Base-by-base conservation (phyloP, 352 stramenopile genomes). In the Thraustochytrium sp. region DNA sequence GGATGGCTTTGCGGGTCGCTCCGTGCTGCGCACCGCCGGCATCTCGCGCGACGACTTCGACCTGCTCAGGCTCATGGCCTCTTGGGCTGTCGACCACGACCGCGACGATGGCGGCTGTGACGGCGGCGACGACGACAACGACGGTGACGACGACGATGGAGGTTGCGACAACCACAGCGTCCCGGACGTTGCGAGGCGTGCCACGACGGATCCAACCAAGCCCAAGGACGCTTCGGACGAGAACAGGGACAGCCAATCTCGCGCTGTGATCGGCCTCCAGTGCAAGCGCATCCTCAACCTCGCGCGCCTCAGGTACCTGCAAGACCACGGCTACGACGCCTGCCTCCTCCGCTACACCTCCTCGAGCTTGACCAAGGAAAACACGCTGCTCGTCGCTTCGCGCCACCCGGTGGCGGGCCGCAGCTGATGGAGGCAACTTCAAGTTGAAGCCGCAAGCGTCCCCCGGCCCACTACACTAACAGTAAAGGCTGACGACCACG, bases 231-330 rank as follows among this genome's bases (percentile, higher is more conserved):
- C n/a, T n/a, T n/a, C n/a, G n/a, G n/a, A n/a, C n/a, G n/a, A n/a
- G n/a, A n/a, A n/a, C n/a, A n/a, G n/a, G n/a, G n/a, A n/a, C n/a
- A n/a, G n/a, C n/a, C n/a, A n/a, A 31, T 59, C 31, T n/a, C 2
- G 21, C 21, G 23, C 21, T 1, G 23, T 31, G 63, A 63, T 80
- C 29, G 68, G 68, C n/a, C 38, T 80, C 36, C 31, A 80, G 42
- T 80, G 68, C 51, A 80, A 80, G 44, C 63, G 31, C 13, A 46
- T 80, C 37, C 65, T 77, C 48, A 80, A 80, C 26, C 46, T 55
- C 37, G 68, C 34, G 16, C 48, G 68, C 2, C n/a, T 80, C 5
- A 26, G 31, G 5, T 80, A 37, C 31, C 49, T 80, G 18, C 68
- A 53, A 1, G 29, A 63, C 4, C 53, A 80, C 5, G 68, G 68